Base-by-base conservation (phyloP, 2,329 filamentous ascomycete species). In the Sclerotinia nivalis region DNA sequence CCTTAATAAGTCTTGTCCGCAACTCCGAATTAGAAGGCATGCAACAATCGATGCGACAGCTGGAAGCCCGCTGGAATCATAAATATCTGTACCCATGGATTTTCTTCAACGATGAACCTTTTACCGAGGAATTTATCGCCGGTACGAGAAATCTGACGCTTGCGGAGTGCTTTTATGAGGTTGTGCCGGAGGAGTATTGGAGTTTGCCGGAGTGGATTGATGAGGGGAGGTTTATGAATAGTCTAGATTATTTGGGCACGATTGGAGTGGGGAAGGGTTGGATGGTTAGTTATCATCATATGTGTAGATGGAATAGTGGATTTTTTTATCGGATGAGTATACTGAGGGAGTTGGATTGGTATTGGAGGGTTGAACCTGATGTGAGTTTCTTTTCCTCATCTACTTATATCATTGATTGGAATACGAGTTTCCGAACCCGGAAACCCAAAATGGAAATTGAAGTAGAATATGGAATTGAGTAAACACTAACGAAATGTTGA, bases 181-280 rank as follows among this genome's bases (percentile, higher is more conserved):
- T 89, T 59, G 89, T 99, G 72, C 89, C 92, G 47, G 85, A 87
- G 76, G 93, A 97, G 79, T 94, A 98, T 82, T 99, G 96, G 96
- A 96, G 93, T 0, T 97, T 96, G 83, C 96, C 96, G 1, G 88
- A 92, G 13, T 96, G 90, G 87, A 97, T 99, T 77, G 95, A 98
- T 80, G 91, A 97, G 82, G 91, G 96, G 69, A 95, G 92, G 83
- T 96, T 96, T 56, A 88, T 88, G 78, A 91, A 92, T 80, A 93
- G 95, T 71, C 91, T 95, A 71, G 90, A 97, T 82, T 93, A 97
- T 77, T 97, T 98, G 92, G 89, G 88, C 68, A 88, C 92, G 79
- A 90, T 91, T 80, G 96, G 97, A 83, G 96, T 98, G 80, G 97
- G 98, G 80, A 98, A 98, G 80, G 96, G 95, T 67, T 95, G 97